These are phyloP conservation scores for Amanita fuliginea DNA, from an alignment of 768 basidiomycete genomes.

Conservation along the genomic window DNA sequence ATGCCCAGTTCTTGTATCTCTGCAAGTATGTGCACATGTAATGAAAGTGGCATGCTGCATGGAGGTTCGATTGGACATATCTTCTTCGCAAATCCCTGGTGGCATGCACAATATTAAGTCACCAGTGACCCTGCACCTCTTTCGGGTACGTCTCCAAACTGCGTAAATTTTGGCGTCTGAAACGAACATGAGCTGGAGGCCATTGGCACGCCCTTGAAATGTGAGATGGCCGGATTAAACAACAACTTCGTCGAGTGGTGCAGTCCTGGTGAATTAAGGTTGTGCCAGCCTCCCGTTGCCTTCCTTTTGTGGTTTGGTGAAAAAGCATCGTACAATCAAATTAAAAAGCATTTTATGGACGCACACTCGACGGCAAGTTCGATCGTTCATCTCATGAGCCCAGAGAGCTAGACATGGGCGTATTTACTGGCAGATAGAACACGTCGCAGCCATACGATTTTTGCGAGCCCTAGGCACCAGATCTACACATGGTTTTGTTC, in stretches of 20 bases:
- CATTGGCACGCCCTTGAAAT: no score
- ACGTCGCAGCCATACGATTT: neutral
- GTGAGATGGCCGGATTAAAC: neutral
- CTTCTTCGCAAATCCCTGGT: neutral
- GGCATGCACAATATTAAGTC: neutral
- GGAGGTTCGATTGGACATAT: neutral
- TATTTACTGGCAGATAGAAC: neutral
- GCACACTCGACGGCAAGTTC: neutral
- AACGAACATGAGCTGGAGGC: neutral
- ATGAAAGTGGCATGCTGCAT: neutral
- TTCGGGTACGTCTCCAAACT: neutral
- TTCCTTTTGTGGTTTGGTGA: slow-evolving; percentile 1
- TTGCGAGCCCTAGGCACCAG: neutral
- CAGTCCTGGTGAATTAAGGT: neutral
- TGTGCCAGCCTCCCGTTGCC: neutral
- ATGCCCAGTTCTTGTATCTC: neutral
- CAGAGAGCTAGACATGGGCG: neutral
- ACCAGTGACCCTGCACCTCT: no score
- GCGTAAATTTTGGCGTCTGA: neutral
- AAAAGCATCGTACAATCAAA: neutral
- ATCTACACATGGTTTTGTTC: neutral
- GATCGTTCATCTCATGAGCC: neutral
- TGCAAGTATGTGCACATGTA: neutral
- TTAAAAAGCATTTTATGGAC: neutral
- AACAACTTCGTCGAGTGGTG: no score